Conservation (phyloP, 2,329 filamentous ascomycete species). For the Fusarium metavorans region DNA sequence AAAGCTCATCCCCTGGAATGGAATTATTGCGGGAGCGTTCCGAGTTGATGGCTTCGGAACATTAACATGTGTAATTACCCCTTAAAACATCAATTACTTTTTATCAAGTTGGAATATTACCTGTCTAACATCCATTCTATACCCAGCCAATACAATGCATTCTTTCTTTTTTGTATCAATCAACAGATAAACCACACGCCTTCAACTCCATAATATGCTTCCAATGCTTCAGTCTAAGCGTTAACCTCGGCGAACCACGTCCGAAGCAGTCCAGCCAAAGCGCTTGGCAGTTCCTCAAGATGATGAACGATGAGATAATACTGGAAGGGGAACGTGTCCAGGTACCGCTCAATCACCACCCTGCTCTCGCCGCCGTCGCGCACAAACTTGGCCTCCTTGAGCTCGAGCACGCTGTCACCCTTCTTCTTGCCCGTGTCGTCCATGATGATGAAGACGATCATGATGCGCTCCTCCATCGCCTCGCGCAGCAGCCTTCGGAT, state of each 20-base stretch:
- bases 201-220: slow-evolving; percentile 28
- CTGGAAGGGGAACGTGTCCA: slow-evolving; percentile 96
- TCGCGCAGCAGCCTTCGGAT: slow-evolving; percentile 86
- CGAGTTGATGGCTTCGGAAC: background rate
- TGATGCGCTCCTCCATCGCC: slow-evolving; percentile 92
- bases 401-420: slow-evolving; percentile 82
- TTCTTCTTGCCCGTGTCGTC: slow-evolving; percentile 68
- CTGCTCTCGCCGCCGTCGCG: slow-evolving; percentile 73
- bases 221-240: slow-evolving; percentile 44
- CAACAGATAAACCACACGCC: background rate
- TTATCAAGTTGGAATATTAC: slow-evolving; percentile 7
- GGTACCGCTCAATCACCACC: slow-evolving; percentile 87
- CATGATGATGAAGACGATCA: slow-evolving; percentile 98
- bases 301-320: slow-evolving; percentile 97
- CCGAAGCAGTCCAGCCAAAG: slow-evolving; percentile 87
- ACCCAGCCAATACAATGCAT: background rate
- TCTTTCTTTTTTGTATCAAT: background rate
- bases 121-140: background rate
- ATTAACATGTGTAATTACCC: background rate
- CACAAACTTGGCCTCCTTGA: slow-evolving; percentile 88
- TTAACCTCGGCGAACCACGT: slow-evolving; percentile 91
- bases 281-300: slow-evolving; percentile 88
- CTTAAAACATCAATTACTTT: background rate
- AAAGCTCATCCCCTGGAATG: background rate
- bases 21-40: background rate